Evolutionary conservation across 2,329 filamentous ascomycete genomes (phyloP), one percentile per base, ranked within the genome.

Genomic region (Metarhizium brunneum): DNA sequence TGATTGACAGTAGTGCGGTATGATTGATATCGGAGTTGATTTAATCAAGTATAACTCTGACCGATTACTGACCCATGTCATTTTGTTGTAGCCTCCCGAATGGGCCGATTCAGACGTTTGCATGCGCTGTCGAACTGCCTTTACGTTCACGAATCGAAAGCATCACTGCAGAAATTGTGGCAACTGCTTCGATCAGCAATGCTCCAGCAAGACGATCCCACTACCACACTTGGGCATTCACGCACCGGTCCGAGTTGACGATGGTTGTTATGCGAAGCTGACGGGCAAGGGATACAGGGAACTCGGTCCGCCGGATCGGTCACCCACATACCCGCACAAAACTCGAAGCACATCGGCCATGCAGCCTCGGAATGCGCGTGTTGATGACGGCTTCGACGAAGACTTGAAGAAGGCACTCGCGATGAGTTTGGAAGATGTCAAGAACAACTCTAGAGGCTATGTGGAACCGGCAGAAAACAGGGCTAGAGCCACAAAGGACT

Each of bases 21-120:
- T 69, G 87, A 29, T 14, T 69, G 87, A 29, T 14, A 43, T 29
- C 45, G 45, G n/a, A 32, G 50, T 35, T 13, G 18, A 8, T 16
- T 30, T 20, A 2, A 30, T 45, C 11, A 14, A 1, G 14, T 14
- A 0, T 30, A n/a, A 6, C 10, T 18, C 29, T 6, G 4, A n/a
- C 16, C 45, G 36, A 36, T 18, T 38, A 48, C 32, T 25, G 10
- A 55, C 36, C 5, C 11, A 36, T 20, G 5, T 38, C 35, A 14
- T 40, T n/a, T 40, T 25, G n/a, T 43, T 6, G 30, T 29, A 95
- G 86, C 94, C 94, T 10, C 94, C 94, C 0, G 94, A 99, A 73
- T 99, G 94, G 94, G 85, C 86, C 52, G 94, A 99, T 72, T 96
- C 92, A 11, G 94, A 99, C 65, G 92, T 99, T 36, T 99, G 94